phyloP scores from a whole-genome alignment of 768 basidiomycete species.

The Phylloporus rhodoxanthus region DNA sequence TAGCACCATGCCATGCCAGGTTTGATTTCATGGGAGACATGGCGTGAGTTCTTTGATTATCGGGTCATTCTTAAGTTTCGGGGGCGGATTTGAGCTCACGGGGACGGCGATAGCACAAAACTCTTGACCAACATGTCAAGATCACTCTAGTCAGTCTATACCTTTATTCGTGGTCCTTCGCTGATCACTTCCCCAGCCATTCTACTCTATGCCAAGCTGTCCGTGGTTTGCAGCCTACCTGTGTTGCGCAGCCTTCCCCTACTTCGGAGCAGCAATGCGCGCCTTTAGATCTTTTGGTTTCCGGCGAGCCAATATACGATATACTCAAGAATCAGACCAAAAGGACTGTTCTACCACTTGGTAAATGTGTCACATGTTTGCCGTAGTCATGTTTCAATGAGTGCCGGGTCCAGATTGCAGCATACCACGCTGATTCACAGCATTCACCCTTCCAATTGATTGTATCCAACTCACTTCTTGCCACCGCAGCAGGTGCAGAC shows the following conservation, averaged over 20 bases:
- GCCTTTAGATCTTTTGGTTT: constrained; percentile 26
- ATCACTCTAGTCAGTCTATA: constrained; percentile 24
- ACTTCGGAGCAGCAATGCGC: constrained; percentile 25
- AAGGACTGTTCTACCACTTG: constrained; percentile 40
- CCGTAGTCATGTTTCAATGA: not conserved
- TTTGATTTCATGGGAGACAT: constrained; percentile 28
- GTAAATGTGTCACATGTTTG: constrained; percentile 19
- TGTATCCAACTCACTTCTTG: constrained; percentile 34
- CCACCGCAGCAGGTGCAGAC: constrained; percentile 44
- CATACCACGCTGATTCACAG: constrained; percentile 20
- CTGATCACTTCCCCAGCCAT: constrained; percentile 13
- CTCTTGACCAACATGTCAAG: constrained; percentile 27
- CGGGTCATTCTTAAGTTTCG: constrained; percentile 29
- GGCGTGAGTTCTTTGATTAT: constrained; percentile 16
- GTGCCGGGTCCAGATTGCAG: constrained; percentile 20
- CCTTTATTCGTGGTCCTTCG: not conserved
- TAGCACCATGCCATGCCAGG: constrained; percentile 4
- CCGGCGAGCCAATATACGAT: constrained; percentile 22
- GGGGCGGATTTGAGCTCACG: constrained; percentile 35
- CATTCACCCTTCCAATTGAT: constrained; percentile 28
- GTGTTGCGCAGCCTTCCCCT: constrained; percentile 28
- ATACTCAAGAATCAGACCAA: constrained; percentile 11
- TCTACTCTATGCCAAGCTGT: constrained; percentile 10
- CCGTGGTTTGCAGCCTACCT: constrained; percentile 21
- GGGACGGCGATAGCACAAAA: constrained; percentile 31